Evolutionary conservation across 2,329 filamentous ascomycete genomes (phyloP).

Genomic region (Neonectria sp.): DNA sequence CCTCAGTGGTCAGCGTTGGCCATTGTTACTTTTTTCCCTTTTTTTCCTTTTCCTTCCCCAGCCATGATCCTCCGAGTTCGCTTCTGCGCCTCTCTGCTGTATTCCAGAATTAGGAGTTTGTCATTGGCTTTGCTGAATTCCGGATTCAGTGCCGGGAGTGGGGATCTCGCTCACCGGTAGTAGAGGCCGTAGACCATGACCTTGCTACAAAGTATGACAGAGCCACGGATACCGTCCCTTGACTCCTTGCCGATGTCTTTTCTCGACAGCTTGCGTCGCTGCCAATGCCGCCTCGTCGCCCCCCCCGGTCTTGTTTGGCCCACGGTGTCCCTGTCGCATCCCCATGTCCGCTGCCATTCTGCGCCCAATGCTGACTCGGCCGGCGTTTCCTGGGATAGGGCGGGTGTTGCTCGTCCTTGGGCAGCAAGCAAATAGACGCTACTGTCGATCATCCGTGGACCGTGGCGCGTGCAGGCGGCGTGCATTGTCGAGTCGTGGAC

Average conservation of each 20-base stretch:
- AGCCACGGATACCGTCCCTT: neutral
- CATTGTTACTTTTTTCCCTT: neutral
- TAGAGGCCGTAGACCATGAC: constrained; percentile 8
- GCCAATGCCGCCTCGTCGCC: constrained; percentile 15
- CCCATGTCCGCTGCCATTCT: constrained; percentile 20
- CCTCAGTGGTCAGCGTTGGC: constrained; percentile 22
- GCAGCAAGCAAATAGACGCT: constrained; percentile 34
- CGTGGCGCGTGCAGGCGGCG: constrained; percentile 34
- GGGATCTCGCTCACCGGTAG: constrained; percentile 18
- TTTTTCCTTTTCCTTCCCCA: neutral
- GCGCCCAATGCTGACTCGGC: constrained; percentile 27
- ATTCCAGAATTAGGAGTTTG: constrained; percentile 17
- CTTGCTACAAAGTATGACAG: constrained; percentile 1
- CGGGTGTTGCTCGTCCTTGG: constrained; percentile 10
- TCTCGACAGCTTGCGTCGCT: constrained; percentile 1
- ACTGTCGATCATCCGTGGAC: constrained; percentile 48
- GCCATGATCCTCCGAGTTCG: constrained; percentile 7
- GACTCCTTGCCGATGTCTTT: constrained; percentile 3
- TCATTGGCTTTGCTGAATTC: constrained; percentile 15
- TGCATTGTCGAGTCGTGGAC: constrained; percentile 21
- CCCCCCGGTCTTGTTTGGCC: constrained; percentile 3
- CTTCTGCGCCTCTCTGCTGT: constrained; percentile 6
- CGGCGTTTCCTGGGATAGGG: constrained; percentile 11
- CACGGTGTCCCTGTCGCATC: constrained; percentile 15
- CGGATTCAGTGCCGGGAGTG: constrained; percentile 23